Evolutionary conservation across 257 asterid genomes (phyloP), one percentile per base, ranked within the genome.

Genomic region (Nicotiana knightiana): DNA sequence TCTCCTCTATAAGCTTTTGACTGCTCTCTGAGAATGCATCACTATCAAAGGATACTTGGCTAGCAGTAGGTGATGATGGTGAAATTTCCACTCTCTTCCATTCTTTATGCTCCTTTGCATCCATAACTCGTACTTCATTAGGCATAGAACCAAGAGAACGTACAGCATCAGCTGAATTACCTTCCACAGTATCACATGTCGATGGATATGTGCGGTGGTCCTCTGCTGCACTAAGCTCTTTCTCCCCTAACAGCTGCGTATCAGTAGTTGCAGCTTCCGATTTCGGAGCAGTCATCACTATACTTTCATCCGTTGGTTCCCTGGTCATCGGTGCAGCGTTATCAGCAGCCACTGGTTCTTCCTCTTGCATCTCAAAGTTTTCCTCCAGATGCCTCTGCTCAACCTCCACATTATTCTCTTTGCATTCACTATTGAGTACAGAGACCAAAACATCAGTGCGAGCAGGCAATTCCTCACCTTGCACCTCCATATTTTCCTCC

Each of bases 1-100:
- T 92, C 84, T 93, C 98, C 68, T 89, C 93, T 3, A 90, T 51
- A 86, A 89, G 84, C 65, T 83, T 90, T 83, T 79, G 73, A 26
- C 87, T 88, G 37, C 82, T 54, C 62, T 83, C 92, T 37, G 43
- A 68, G 73, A 82, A 18, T 5, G 81, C 86, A 32, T 43, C 80
- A 76, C 59, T 30, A 46, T 37, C 30, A 28, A 28, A 51, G 26
- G 88, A 83, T 13, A 43, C 37, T 3, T 84, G 70, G 81, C 85
- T 33, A 4, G 55, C 76, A 11, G 81, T 58, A 9, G 80, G 79
- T 1, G 85, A 76, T 46, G 76, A 54, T 11, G 83, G 83, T 1
- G 68, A 33, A 9, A 87, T 4, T 28, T 76, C 73, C 35, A 28
- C 70, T 37, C 80, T 55, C 48, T 61, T 66, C 37, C 59, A 18